Percentiles rank a stretch among this genome's conserved stretches.
Evolutionary conservation across 2,329 filamentous ascomycete species (phyloP).

Genomic region (Alternaria tenuissima): DNA sequence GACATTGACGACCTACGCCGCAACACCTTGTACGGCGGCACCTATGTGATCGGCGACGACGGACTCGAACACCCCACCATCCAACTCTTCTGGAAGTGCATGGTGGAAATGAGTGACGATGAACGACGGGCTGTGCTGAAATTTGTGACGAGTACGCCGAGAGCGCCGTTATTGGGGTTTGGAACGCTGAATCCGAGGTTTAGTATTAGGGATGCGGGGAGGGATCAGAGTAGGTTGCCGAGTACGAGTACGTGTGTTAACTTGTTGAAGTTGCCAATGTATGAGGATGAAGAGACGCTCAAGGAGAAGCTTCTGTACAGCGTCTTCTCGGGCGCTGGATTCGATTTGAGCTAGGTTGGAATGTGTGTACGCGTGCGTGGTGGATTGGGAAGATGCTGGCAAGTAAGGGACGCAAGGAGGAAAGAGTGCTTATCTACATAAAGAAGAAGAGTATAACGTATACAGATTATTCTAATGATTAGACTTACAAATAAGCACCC

Average conservation of each 20-base stretch:
- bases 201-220: constrained; percentile 84
- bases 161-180: constrained; percentile 90
- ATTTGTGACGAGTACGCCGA: constrained; percentile 92
- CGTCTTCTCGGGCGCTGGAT: constrained; percentile 87
- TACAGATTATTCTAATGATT: no score
- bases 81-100: constrained; percentile 76
- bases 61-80: constrained; percentile 85
- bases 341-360: constrained; percentile 65
- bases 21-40: constrained; percentile 86
- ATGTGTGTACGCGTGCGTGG: neutral
- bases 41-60: constrained; percentile 91
- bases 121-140: constrained; percentile 89
- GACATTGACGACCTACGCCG: constrained; percentile 84
- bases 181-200: constrained; percentile 84
- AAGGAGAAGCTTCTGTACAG: constrained; percentile 88
- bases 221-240: constrained; percentile 79
- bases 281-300: constrained; percentile 70
- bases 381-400: no score
- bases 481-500: no score
- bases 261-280: constrained; percentile 87
- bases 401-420: no score
- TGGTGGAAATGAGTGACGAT: constrained; percentile 68
- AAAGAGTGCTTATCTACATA: no score
- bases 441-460: no score
- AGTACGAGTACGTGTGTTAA: constrained; percentile 98